These are phyloP conservation scores for Triticum urartu DNA, from an alignment of 176 grass and related monocot species.

Conservation along the genomic window DNA sequence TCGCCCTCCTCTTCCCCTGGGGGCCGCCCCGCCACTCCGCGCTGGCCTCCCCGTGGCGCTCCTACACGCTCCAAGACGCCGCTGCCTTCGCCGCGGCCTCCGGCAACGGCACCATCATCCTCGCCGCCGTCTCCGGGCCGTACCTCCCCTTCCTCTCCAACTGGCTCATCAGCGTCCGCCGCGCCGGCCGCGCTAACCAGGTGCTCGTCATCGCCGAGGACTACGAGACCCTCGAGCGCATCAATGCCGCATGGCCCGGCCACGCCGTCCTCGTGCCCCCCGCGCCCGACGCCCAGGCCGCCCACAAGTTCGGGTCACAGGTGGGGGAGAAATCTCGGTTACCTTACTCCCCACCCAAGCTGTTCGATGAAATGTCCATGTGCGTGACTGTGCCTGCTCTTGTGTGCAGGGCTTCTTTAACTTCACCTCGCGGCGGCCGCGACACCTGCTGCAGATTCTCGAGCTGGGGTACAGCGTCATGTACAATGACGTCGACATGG, in stretches of 20 bases:
- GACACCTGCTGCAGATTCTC: slow-evolving; percentile 89
- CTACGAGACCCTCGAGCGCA: slow-evolving; percentile 79
- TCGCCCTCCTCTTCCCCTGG: slow-evolving; percentile 49
- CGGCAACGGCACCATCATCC: slow-evolving; percentile 72
- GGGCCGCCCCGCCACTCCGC: slow-evolving; percentile 17
- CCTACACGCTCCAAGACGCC: slow-evolving; percentile 68
- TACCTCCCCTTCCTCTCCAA: slow-evolving; percentile 94
- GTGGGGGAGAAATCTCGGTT: slow-evolving; percentile 24
- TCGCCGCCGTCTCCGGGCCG: slow-evolving; percentile 75
- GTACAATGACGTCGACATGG: slow-evolving; percentile 99
- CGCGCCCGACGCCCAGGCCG: slow-evolving; percentile 63
- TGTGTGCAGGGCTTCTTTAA: slow-evolving; percentile 87
- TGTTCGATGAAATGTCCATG: slow-evolving; percentile 38
- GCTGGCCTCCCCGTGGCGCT: slow-evolving; percentile 43
- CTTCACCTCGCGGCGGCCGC: slow-evolving; percentile 83
- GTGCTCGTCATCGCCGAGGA: slow-evolving; percentile 94
- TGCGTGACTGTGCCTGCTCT: neutral
- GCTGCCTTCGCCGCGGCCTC: slow-evolving; percentile 63
- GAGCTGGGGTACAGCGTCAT: slow-evolving; percentile 84
- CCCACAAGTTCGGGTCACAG: slow-evolving; percentile 97
- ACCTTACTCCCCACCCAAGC: neutral
- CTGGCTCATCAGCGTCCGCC: slow-evolving; percentile 90
- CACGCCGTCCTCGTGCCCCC: slow-evolving; percentile 91
- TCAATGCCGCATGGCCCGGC: slow-evolving; percentile 85
- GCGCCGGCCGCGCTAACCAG: slow-evolving; percentile 66